phyloP scores from a whole-genome alignment of 2,329 filamentous ascomycete species.

The Trichoderma sp. region DNA sequence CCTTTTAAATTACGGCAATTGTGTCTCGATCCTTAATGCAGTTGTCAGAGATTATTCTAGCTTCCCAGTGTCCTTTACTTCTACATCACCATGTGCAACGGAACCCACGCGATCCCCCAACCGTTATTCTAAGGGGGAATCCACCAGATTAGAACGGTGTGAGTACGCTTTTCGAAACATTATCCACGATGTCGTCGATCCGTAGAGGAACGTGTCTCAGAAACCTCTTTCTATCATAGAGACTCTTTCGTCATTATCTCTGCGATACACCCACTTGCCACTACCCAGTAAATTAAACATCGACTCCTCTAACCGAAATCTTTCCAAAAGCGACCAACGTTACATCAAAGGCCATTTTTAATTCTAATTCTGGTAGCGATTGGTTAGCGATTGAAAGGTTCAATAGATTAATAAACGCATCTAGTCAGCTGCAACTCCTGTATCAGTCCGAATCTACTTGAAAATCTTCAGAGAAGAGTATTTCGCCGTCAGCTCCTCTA shows the following conservation, averaged over 20 bases:
- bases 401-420: background rate
- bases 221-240: background rate
- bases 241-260: background rate
- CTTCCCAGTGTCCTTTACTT: background rate
- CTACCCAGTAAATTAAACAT: background rate
- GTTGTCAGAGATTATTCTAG: background rate
- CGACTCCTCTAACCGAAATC: background rate
- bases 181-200: background rate
- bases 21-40: background rate
- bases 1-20: background rate
- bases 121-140: background rate
- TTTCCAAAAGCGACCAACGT: background rate
- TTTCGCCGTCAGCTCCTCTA: background rate
- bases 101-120: background rate
- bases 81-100: background rate
- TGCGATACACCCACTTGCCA: background rate
- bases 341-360: background rate
- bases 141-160: background rate
- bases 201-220: background rate
- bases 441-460: background rate
- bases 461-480: background rate
- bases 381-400: background rate
- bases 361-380: background rate
- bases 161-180: background rate
- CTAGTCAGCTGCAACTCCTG: background rate